Base-by-base conservation (phyloP, 192 early-diverging fungal species). In the Coemansia sp. region DNA sequence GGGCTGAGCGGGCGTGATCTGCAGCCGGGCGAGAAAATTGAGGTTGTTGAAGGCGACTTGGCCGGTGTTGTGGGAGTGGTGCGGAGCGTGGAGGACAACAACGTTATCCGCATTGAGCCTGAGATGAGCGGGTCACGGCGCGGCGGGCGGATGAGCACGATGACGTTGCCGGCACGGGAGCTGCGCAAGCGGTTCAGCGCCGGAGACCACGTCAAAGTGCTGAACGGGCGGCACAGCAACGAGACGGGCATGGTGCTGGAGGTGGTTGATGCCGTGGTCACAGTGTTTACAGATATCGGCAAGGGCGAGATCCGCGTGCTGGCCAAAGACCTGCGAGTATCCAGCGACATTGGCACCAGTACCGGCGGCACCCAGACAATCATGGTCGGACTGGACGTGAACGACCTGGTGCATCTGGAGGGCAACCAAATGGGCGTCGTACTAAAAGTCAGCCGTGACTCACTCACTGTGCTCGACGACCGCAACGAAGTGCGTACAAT, bases 201-300 rank as follows among this genome's bases (percentile, higher is more conserved):
- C 16, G 97, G 97, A 61, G 94, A 99, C 70, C 93, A 97, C 62
- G 97, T 98, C 58, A 88, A 92, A 72, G 95, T 99, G 27, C 85
- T 92, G 37, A 87, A 90, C 39, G 97, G 97, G 23, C 84, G 87
- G 6, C 90, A 91, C 75, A 84, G 85, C 68, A 91, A 87, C 43
- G 90, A 93, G 58, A 93, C 91, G 4, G 97, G 97, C 49, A 82
- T 97, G 85, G 87, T 99, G 38, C 79, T 98, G 10, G 86, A 85
- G 35, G 85, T 96, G n/a, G 74, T 86, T n/a, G 91, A 90, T 29
- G 89, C 85, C 12, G 86, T 93, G 49, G 87, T 89, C 37, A 95
- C 93, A 3, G 72, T 96, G 43, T 72, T 92, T 25, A 88, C 89
- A 8, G 92, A 93, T 68, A 71, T 89, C 17, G 86, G 84, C 31